Conservation (phyloP, 768 basidiomycete species). For the Dioszegia aurantiaca region DNA sequence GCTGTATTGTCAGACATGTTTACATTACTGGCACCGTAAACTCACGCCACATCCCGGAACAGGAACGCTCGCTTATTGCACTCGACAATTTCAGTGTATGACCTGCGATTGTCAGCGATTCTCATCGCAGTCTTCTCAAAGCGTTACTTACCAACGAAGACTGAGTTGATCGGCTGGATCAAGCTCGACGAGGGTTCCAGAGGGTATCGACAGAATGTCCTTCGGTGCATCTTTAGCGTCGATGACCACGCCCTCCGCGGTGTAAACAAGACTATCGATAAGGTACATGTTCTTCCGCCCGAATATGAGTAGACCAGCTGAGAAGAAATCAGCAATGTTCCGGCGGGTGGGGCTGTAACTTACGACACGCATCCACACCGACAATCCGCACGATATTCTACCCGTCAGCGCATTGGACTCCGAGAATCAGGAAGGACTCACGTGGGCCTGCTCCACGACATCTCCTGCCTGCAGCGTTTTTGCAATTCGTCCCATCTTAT, state of each 20-base stretch:
- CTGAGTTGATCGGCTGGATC: conserved; percentile 70
- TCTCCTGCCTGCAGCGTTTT: conserved; percentile 86
- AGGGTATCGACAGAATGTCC: conserved; percentile 73
- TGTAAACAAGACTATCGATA: conserved; percentile 82
- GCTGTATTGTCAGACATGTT: conserved; percentile 53
- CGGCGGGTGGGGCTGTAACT: conserved; percentile 43
- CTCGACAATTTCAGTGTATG: conserved; percentile 71
- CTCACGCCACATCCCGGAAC: conserved; percentile 87
- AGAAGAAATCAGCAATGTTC: neutral
- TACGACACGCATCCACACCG: conserved; percentile 89
- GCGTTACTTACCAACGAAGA: conserved; percentile 68
- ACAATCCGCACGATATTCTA: conserved; percentile 79
- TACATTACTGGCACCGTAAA: conserved; percentile 11
- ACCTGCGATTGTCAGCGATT: conserved; percentile 57
- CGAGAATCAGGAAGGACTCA: conserved; percentile 9
- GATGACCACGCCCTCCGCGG: conserved; percentile 80
- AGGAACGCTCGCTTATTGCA: conserved; percentile 79
- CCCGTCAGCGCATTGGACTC: conserved; percentile 2
- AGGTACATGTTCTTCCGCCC: conserved; percentile 83
- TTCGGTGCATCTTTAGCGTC: conserved; percentile 81
- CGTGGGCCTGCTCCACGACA: conserved; percentile 66
- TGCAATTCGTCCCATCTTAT: conserved; percentile 80
- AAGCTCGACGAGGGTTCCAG: conserved; percentile 73
- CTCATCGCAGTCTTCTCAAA: neutral
- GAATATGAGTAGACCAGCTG: conserved; percentile 83